Evolutionary conservation across 768 basidiomycete genomes (phyloP).

Genomic region (Suillus hirtellus): DNA sequence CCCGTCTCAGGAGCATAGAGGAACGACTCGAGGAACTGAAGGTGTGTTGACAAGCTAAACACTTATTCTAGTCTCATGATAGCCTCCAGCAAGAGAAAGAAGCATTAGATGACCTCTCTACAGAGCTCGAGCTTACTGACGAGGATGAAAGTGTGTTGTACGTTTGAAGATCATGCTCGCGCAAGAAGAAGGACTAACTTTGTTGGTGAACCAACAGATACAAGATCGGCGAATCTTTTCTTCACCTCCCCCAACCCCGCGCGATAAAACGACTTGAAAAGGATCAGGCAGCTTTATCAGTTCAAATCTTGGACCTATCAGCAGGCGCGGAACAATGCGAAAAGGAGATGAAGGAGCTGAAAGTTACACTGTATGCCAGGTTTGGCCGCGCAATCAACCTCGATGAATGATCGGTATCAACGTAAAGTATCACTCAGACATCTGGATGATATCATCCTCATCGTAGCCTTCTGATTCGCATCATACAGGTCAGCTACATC

Average conservation of each 20-base stretch:
- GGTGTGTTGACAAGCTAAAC: constrained; percentile 41
- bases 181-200: constrained; percentile 5
- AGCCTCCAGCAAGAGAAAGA: constrained; percentile 87
- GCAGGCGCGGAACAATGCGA: constrained; percentile 64
- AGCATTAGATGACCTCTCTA: constrained; percentile 84
- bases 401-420: constrained; percentile 53
- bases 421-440: background rate
- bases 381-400: constrained; percentile 94
- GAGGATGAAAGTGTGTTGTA: constrained; percentile 81
- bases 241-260: constrained; percentile 68
- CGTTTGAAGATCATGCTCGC: constrained; percentile 26
- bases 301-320: constrained; percentile 52
- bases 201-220: constrained; percentile 50
- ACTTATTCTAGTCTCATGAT: background rate
- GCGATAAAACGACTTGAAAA: constrained; percentile 73
- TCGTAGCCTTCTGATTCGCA: background rate
- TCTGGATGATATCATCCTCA: background rate
- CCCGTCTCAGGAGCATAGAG: constrained; percentile 68
- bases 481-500: background rate
- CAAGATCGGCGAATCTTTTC: constrained; percentile 86
- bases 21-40: constrained; percentile 73
- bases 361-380: constrained; percentile 81
- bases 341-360: constrained; percentile 76
- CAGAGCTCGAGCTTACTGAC: constrained; percentile 87
- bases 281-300: constrained; percentile 62